These are phyloP conservation scores for Yamadazyma paraphyllophila DNA, from an alignment of 805 yeast genomes.

Conservation along the genomic window DNA sequence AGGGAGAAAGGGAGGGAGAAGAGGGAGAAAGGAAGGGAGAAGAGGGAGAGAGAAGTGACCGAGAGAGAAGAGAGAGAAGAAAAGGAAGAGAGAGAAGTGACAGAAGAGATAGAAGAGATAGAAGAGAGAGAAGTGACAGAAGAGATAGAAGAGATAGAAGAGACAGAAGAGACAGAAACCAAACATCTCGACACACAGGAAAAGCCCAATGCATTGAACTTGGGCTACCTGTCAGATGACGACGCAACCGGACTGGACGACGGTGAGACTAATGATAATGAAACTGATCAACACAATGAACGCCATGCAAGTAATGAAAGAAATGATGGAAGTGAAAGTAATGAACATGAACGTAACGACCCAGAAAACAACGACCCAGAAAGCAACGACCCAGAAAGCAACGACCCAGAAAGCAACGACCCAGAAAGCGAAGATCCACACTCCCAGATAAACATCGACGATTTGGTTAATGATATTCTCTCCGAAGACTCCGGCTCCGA, in stretches of 20 bases:
- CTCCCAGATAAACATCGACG: conserved; percentile 1
- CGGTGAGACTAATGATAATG: too few relatives aligned
- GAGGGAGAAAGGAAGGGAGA: background rate
- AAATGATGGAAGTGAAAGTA: background rate
- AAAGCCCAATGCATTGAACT: conserved; percentile 1
- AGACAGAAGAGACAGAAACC: too few relatives aligned
- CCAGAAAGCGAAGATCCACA: conserved; percentile 4
- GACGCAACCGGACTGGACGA: conserved; percentile 6
- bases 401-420: background rate
- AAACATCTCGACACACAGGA: too few relatives aligned
- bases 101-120: background rate
- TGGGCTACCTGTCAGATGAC: conserved; percentile 11
- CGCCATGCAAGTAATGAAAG: background rate
- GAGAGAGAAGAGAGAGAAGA: background rate
- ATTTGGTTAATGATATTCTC: conserved; percentile 9
- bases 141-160: background rate
- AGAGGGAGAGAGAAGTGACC: background rate
- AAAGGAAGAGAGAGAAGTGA: background rate
- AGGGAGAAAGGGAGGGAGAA: background rate
- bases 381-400: background rate
- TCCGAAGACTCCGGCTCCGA: conserved; percentile 1
- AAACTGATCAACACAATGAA: too few relatives aligned
- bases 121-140: conserved; percentile 1
- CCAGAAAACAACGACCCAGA: background rate
- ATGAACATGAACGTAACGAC: conserved; percentile 3